Evolutionary conservation across 345 rosid genomes (phyloP).

Genomic region (Aquilaria malaccensis): DNA sequence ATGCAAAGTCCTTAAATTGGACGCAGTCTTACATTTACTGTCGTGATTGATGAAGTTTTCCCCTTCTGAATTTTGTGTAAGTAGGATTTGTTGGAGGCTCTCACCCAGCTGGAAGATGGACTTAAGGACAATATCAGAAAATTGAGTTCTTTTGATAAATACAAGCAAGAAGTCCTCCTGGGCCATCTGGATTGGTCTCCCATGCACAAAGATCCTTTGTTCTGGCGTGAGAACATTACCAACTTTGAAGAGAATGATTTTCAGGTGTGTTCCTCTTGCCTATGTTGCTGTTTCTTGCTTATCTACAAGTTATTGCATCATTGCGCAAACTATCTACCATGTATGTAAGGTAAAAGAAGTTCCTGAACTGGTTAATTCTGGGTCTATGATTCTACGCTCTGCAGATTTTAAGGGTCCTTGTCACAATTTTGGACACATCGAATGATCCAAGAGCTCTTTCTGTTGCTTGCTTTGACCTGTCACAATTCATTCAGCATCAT

Average conservation of each 20-base stretch:
- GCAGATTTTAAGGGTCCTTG: slow-evolving; percentile 91
- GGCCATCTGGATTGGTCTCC: slow-evolving; percentile 99
- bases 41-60: slow-evolving; percentile 85
- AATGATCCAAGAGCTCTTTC: slow-evolving; percentile 81
- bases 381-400: neutral
- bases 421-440: slow-evolving; percentile 86
- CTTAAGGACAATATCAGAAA: slow-evolving; percentile 73
- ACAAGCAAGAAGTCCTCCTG: slow-evolving; percentile 94
- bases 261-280: slow-evolving; percentile 41
- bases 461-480: slow-evolving; percentile 90
- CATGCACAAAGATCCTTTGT: slow-evolving; percentile 84
- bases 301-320: no score
- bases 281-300: no score
- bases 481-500: slow-evolving; percentile 91
- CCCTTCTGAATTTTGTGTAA: neutral
- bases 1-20: no score
- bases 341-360: no score
- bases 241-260: slow-evolving; percentile 90
- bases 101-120: slow-evolving; percentile 81
- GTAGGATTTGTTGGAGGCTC: slow-evolving; percentile 82
- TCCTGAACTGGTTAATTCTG: no score
- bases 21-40: no score
- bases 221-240: slow-evolving; percentile 90
- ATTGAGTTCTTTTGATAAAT: slow-evolving; percentile 90
- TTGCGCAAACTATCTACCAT: no score